These are phyloP conservation scores for Trichoderma endophyticum DNA, from an alignment of 2,329 filamentous ascomycete species.

Conservation along the genomic window DNA sequence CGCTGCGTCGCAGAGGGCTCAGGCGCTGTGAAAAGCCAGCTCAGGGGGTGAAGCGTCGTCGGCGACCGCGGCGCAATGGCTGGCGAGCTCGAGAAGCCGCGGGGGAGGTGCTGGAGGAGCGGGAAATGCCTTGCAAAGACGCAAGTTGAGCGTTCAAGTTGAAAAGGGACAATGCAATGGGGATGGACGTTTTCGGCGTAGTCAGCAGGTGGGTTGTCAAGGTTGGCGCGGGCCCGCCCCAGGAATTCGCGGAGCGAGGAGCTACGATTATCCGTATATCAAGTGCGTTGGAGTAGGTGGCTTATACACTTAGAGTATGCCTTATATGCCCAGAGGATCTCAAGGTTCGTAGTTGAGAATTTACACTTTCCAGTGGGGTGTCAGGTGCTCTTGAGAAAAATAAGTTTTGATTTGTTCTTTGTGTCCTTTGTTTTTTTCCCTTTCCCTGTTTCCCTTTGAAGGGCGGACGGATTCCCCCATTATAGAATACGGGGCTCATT, in stretches of 20 bases:
- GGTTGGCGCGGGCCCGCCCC: not conserved
- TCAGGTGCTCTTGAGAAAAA: not conserved
- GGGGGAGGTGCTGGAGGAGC: constrained; percentile 4
- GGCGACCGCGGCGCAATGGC: constrained; percentile 21
- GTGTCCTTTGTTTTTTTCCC: not conserved
- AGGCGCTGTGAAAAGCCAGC: not conserved
- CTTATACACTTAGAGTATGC: not conserved
- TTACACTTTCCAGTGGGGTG: not conserved
- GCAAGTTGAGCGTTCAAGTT: constrained; percentile 17
- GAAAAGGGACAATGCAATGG: constrained; percentile 19
- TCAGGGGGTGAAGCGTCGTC: not conserved
- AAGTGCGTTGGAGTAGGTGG: not conserved
- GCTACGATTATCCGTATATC: not conserved
- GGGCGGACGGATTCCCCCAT: not conserved
- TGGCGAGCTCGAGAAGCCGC: constrained; percentile 2
- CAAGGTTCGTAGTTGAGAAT: not conserved
- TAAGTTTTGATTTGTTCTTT: not conserved
- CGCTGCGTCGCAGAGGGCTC: constrained; percentile 11
- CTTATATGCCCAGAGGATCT: not conserved
- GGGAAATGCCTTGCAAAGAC: constrained; percentile 15
- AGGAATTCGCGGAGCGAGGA: not conserved
- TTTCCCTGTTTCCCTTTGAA: not conserved
- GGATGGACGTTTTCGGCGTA: constrained; percentile 19
- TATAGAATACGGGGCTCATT: not conserved
- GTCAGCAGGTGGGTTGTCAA: constrained; percentile 15